Percentiles rank a stretch among this genome's conserved stretches.
Evolutionary conservation across 192 early-diverging fungal species (phyloP).

Genomic region (Radiomyces spectabilis): DNA sequence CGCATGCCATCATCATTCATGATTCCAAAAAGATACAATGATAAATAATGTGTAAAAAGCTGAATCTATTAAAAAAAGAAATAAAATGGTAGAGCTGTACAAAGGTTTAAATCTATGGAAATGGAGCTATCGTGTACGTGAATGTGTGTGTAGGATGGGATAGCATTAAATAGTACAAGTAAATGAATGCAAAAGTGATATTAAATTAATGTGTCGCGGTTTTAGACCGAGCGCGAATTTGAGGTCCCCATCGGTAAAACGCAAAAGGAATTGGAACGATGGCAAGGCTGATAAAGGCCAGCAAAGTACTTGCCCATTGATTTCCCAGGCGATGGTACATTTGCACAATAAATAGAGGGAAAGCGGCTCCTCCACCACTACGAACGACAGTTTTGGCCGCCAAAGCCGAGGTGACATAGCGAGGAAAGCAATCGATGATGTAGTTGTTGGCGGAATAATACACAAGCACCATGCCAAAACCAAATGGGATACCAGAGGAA

Average conservation of each 20-base stretch:
- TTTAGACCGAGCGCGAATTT: constrained; percentile 13
- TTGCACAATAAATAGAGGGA: constrained; percentile 20
- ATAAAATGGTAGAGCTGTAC: too few relatives aligned
- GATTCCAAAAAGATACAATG: too few relatives aligned
- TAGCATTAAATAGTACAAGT: too few relatives aligned
- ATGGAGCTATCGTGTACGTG: too few relatives aligned
- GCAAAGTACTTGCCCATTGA: constrained; percentile 20
- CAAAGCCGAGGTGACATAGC: constrained; percentile 18
- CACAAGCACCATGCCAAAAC: constrained; percentile 20
- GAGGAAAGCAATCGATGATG: constrained; percentile 20
- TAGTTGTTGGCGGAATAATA: constrained; percentile 23
- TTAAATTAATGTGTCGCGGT: constrained; percentile 11
- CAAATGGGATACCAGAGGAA: constrained; percentile 16
- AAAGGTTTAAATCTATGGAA: too few relatives aligned
- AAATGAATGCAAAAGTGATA: too few relatives aligned
- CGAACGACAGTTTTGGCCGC: constrained; percentile 19
- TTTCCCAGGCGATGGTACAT: constrained; percentile 19
- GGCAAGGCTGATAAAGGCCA: constrained; percentile 20
- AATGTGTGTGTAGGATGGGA: too few relatives aligned
- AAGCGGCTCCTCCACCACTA: constrained; percentile 15
- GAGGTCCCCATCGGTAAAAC: constrained; percentile 14
- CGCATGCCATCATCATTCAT: too few relatives aligned
- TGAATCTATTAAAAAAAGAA: too few relatives aligned
- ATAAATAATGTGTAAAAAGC: too few relatives aligned
- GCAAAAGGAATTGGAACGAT: constrained; percentile 23